A percentile compares a stretch with the other conserved stretches of the same genome.
These are phyloP conservation scores for Golubevia pallescens DNA, from an alignment of 1,284 basidiomycete genomes.

Conservation along the genomic window DNA sequence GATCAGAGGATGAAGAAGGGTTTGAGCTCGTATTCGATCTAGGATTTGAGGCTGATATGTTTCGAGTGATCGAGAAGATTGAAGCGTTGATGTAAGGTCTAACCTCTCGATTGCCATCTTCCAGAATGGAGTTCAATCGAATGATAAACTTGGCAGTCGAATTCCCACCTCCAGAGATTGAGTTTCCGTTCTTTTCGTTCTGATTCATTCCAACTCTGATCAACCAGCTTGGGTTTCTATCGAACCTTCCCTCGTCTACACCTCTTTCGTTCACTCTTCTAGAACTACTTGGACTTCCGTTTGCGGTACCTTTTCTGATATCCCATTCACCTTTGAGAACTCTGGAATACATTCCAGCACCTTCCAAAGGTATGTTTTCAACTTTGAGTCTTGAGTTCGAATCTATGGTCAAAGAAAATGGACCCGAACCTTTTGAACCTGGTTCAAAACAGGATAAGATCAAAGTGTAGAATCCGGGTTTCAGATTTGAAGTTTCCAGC, in stretches of 20 bases:
- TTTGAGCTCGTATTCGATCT: slow-evolving; percentile 17
- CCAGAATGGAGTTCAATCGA: too few relatives aligned
- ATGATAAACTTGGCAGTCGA: too few relatives aligned
- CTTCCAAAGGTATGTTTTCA: slow-evolving; percentile 26
- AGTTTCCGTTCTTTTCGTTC: too few relatives aligned
- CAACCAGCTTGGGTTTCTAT: too few relatives aligned
- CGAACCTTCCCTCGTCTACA: too few relatives aligned
- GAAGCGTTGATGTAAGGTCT: too few relatives aligned
- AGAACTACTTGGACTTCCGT: slow-evolving; percentile 11
- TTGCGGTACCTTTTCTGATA: slow-evolving; percentile 7
- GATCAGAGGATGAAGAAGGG: slow-evolving; percentile 19
- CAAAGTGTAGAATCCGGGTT: slow-evolving; percentile 30
- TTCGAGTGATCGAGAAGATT: too few relatives aligned
- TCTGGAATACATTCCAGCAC: slow-evolving; percentile 43
- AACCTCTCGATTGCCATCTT: too few relatives aligned
- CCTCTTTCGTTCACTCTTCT: too few relatives aligned
- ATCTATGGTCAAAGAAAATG: slow-evolving; percentile 22
- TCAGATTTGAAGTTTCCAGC: slow-evolving; percentile 11
- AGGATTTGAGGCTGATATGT: too few relatives aligned
- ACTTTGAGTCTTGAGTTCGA: slow-evolving; percentile 11
- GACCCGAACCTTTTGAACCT: slow-evolving; percentile 8
- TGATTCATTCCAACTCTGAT: too few relatives aligned
- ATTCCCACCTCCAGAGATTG: too few relatives aligned
- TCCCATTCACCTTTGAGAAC: slow-evolving; percentile 18
- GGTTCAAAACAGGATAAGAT: slow-evolving; percentile 36